A percentile compares a stretch with the other conserved stretches of the same genome.
Conservation (phyloP, 2,329 filamentous ascomycete species). For the Fusarium gaditjirri region DNA sequence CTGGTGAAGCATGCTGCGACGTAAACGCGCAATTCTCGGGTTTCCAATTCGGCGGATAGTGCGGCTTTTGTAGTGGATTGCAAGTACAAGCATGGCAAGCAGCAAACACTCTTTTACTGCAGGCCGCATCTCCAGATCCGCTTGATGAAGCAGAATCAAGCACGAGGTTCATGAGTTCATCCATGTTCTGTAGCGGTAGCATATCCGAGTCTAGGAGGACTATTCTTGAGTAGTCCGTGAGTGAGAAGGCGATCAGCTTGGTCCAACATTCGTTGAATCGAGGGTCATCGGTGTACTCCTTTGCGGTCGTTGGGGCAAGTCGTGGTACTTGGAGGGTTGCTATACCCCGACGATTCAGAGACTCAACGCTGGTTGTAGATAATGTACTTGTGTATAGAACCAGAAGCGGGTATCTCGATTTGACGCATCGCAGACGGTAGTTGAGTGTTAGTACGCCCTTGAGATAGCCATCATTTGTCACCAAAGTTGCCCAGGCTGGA, state of each 20-base stretch:
- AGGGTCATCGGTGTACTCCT: neutral
- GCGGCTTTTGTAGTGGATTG: slow-evolving; percentile 2
- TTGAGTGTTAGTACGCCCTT: slow-evolving; percentile 21
- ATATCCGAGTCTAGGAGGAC: slow-evolving; percentile 21
- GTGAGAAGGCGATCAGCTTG: neutral
- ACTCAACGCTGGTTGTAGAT: neutral
- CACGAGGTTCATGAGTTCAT: slow-evolving; percentile 15
- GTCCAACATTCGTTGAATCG: slow-evolving; percentile 6
- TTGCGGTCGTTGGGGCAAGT: neutral
- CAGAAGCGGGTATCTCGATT: neutral
- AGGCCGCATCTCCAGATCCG: fast-evolving
- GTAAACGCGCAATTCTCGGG: slow-evolving; percentile 20
- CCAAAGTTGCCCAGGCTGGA: slow-evolving; percentile 25
- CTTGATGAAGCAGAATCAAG: neutral
- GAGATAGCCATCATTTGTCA: slow-evolving; percentile 12
- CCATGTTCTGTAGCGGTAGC: slow-evolving; percentile 15
- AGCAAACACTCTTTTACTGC: slow-evolving; percentile 11
- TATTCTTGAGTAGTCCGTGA: slow-evolving; percentile 1
- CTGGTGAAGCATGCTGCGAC: neutral
- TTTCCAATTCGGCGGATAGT: slow-evolving; percentile 14
- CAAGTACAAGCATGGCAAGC: slow-evolving; percentile 25
- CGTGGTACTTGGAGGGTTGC: neutral
- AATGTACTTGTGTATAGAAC: slow-evolving; percentile 6
- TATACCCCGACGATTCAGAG: neutral
- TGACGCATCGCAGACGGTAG: slow-evolving; percentile 5